Percentiles rank a stretch among this genome's conserved stretches.
Conservation (phyloP, 2,329 filamentous ascomycete genomes). For the Microcyclospora pomicola region DNA sequence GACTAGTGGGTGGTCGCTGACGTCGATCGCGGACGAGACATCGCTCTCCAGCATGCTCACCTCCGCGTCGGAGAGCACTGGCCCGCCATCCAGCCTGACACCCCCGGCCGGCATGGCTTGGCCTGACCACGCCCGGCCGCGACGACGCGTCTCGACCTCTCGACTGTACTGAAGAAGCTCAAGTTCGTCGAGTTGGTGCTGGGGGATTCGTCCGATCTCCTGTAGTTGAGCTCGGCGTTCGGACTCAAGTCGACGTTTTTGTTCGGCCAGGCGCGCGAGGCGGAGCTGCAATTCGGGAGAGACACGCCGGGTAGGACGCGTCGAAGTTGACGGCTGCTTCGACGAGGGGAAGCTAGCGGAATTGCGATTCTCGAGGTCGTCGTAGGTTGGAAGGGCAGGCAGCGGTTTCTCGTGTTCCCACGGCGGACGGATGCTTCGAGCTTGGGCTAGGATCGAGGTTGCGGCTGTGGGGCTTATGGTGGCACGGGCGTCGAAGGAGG, state of each 20-base stretch:
- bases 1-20: conserved; percentile 41
- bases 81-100: conserved; percentile 17
- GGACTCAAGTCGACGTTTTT: conserved; percentile 24
- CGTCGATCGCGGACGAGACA: conserved; percentile 34
- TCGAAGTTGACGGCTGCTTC: too few relatives aligned
- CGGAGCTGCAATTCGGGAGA: conserved; percentile 31
- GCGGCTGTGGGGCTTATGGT: too few relatives aligned
- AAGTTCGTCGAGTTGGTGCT: conserved; percentile 55
- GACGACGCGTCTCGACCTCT: conserved; percentile 45
- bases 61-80: conserved; percentile 25
- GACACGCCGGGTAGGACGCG: conserved; percentile 19
- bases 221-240: conserved; percentile 20
- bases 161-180: conserved; percentile 47
- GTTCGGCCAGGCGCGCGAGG: conserved; percentile 29
- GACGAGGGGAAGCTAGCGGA: too few relatives aligned
- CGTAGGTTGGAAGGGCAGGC: too few relatives aligned
- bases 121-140: conserved; percentile 61
- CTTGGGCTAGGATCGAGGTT: too few relatives aligned
- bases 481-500: too few relatives aligned
- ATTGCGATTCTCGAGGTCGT: too few relatives aligned
- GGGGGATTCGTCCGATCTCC: conserved; percentile 53
- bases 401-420: too few relatives aligned
- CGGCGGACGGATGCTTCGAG: too few relatives aligned
- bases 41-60: conserved; percentile 30
- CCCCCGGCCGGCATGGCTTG: conserved; percentile 15